A percentile compares a stretch with the other conserved stretches of the same genome.
phyloP scores from a whole-genome alignment of 2,329 filamentous ascomycete species.

The Chaetomium sp. region DNA sequence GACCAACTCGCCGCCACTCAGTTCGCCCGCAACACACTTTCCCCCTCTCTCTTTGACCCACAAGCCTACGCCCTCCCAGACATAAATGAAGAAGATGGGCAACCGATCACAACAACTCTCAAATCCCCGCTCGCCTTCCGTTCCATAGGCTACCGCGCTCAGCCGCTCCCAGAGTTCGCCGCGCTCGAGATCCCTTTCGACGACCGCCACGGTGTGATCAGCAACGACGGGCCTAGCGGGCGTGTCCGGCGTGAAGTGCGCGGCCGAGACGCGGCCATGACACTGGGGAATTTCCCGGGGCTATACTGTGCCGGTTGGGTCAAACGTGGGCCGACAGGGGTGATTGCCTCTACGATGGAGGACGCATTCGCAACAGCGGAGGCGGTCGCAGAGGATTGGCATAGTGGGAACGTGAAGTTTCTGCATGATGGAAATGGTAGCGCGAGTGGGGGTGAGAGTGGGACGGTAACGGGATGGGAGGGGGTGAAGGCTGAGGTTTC shows the following conservation, averaged over 20 bases:
- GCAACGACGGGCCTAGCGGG: conserved; percentile 68
- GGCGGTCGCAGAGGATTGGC: conserved; percentile 74
- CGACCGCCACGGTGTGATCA: conserved; percentile 63
- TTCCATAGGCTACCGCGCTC: conserved; percentile 90
- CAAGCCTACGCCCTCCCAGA: conserved; percentile 38
- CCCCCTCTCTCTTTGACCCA: conserved; percentile 45
- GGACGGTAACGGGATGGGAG: conserved; percentile 59
- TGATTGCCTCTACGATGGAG: conserved; percentile 93
- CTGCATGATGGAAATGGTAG: conserved; percentile 24
- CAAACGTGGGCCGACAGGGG: conserved; percentile 87
- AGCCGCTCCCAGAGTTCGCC: conserved; percentile 66
- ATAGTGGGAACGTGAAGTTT: conserved; percentile 33
- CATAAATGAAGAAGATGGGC: conserved; percentile 19
- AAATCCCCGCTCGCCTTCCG: conserved; percentile 72
- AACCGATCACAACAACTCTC: conserved; percentile 38
- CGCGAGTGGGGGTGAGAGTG: not conserved
- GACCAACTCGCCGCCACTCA: conserved; percentile 55
- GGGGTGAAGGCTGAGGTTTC: conserved; percentile 56
- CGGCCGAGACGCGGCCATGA: conserved; percentile 30
- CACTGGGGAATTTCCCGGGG: conserved; percentile 51
- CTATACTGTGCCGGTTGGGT: conserved; percentile 96
- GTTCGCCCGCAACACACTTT: conserved; percentile 58
- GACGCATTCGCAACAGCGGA: conserved; percentile 90
- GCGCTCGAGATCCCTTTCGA: conserved; percentile 76
- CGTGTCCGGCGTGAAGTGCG: conserved; percentile 49